phyloP scores from a whole-genome alignment of 1,284 basidiomycete species.

The Phellinidium pouzarii region DNA sequence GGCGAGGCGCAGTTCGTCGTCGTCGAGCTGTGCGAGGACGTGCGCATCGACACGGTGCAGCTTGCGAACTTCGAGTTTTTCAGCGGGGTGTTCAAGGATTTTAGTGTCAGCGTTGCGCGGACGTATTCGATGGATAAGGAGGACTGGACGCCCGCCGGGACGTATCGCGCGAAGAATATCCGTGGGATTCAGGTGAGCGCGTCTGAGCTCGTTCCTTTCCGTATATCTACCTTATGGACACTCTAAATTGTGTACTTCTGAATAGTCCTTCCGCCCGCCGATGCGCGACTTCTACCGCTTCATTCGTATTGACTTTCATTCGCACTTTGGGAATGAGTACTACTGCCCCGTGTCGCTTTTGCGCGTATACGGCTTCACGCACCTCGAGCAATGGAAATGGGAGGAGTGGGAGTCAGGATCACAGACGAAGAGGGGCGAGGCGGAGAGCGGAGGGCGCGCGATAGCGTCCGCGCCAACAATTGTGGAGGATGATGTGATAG shows the following conservation, averaged over 20 bases:
- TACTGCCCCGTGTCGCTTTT: constrained; percentile 94
- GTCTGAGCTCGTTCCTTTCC: constrained; percentile 9
- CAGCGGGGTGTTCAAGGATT: constrained; percentile 92
- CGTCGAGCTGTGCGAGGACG: constrained; percentile 96
- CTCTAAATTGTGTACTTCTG: background rate
- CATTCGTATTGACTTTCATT: constrained; percentile 90
- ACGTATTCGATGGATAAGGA: constrained; percentile 58
- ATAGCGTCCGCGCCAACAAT: constrained; percentile 16
- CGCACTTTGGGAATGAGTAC: constrained; percentile 92
- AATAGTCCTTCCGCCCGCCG: constrained; percentile 71
- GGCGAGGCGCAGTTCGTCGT: constrained; percentile 76
- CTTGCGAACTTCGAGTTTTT: constrained; percentile 98
- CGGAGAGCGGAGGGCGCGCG: constrained; percentile 14
- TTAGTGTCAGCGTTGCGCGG: constrained; percentile 81
- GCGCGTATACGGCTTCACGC: constrained; percentile 92
- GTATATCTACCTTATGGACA: background rate
- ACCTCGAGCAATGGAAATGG: constrained; percentile 95
- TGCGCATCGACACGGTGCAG: constrained; percentile 92
- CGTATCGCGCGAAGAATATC: constrained; percentile 82
- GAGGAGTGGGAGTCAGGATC: constrained; percentile 72
- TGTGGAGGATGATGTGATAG: constrained; percentile 1
- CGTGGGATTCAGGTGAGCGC: constrained; percentile 82
- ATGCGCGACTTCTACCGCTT: constrained; percentile 84
- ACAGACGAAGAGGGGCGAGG: constrained; percentile 36
- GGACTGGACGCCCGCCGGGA: constrained; percentile 67